Base-by-base conservation (phyloP, 176 grass and related monocot species). In the Microstegium vimineum region DNA sequence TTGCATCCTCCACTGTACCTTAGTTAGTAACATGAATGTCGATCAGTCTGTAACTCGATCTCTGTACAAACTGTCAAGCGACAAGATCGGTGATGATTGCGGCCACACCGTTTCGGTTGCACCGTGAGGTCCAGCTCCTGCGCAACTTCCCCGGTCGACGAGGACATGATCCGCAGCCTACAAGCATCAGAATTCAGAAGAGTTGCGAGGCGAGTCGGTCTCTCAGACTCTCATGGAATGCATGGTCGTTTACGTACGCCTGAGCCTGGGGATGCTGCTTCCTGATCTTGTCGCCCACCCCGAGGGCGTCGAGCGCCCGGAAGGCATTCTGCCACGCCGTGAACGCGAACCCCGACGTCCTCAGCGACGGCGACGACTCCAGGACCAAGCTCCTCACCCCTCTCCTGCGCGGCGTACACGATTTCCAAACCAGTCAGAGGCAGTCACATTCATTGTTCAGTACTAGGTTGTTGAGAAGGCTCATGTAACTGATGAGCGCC, bases 291-390 rank as follows among this genome's bases (percentile, higher is more conserved):
- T 94, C 69, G 3, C 95, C 90, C 2, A 94, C 74, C 0, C 92
- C 92, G 5, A 97, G 95, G 38, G 52, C 86, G 66, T 94, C 95
- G 5, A 97, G 85, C 5, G 92, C 92, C 17, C 81, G 62, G 87
- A 85, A 94, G 20, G 90, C 90, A 35, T 94, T 94, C 32, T 36
- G 70, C 92, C 92, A 94, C 25, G 69, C 67, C 15, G 85, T 42
- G 34, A 89, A 25, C 8, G 83, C 92, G 57, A 86, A 94, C 30
- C 95, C 90, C 2, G 83, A 81, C 10, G 95, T 40, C 41, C 92
- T 82, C 31, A 98, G 63, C 33, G 37, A 33, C 68, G 81, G 79
- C 30, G 88, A 93, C 52, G 95, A 98, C 73, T 98, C 92, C 74
- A 98, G 79, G 71, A 98, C 92, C 43, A 86, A 2, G 86, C 92